phyloP scores from a whole-genome alignment of 805 yeast species.

The Zygotorulaspora danielsina region DNA sequence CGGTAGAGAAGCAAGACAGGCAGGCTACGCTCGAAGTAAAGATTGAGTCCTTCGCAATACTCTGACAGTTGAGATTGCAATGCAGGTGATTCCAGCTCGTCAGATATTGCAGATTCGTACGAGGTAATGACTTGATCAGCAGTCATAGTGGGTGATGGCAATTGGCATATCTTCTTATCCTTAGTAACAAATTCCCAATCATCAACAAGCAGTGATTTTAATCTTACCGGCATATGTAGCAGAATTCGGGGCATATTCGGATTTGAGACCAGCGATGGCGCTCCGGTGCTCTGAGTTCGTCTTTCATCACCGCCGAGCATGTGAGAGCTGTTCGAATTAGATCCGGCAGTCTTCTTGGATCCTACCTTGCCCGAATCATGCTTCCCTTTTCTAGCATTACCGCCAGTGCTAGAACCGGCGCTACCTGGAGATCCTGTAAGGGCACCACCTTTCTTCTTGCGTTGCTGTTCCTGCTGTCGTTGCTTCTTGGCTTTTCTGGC shows the following conservation, averaged over 20 bases:
- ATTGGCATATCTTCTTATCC: slow-evolving; percentile 60
- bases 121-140: slow-evolving; percentile 51
- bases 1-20: slow-evolving; percentile 30
- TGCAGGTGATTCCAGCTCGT: slow-evolving; percentile 33
- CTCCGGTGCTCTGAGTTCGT: slow-evolving; percentile 3
- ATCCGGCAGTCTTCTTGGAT: neutral
- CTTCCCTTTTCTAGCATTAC: slow-evolving; percentile 4
- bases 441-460: slow-evolving; percentile 22
- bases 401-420: slow-evolving; percentile 12
- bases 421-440: too few relatives aligned
- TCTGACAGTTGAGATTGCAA: slow-evolving; percentile 56
- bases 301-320: neutral
- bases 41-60: slow-evolving; percentile 60
- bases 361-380: neutral
- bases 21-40: slow-evolving; percentile 70
- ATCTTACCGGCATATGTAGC: slow-evolving; percentile 55
- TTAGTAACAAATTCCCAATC: slow-evolving; percentile 93
- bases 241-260: slow-evolving; percentile 38
- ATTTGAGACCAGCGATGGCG: slow-evolving; percentile 1
- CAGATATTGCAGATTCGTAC: slow-evolving; percentile 40
- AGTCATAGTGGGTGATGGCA: slow-evolving; percentile 53
- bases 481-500: slow-evolving; percentile 36
- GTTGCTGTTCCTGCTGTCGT: slow-evolving; percentile 35
- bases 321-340: neutral
- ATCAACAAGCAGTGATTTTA: slow-evolving; percentile 72